Evolutionary conservation across 495 filamentous ascomycete species (phyloP).

Genomic region (Bacidia gigantensis): DNA sequence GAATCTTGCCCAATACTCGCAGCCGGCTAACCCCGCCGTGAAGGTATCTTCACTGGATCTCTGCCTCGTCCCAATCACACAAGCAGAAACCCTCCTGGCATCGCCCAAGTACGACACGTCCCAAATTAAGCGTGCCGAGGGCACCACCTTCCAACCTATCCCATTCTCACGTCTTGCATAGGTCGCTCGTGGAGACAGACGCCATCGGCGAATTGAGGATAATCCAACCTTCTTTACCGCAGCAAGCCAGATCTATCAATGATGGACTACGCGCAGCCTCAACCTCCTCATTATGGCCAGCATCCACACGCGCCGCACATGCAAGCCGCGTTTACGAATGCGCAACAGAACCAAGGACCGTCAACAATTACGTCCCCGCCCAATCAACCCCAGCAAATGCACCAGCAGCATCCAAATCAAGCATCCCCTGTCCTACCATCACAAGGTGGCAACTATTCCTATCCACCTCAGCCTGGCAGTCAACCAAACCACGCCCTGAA

Average conservation of each 20-base stretch:
- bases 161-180: conserved; percentile 6
- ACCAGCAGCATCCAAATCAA: conserved; percentile 37
- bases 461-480: conserved; percentile 26
- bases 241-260: conserved; percentile 16
- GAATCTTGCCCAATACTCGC: conserved; percentile 17
- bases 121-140: conserved; percentile 11
- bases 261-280: conserved; percentile 46
- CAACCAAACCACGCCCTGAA: conserved; percentile 29
- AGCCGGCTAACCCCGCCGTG: conserved; percentile 11
- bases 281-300: conserved; percentile 39
- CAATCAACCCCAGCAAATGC: conserved; percentile 38
- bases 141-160: conserved; percentile 10
- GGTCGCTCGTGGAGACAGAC: conserved; percentile 11
- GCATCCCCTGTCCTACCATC: conserved; percentile 41
- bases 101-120: conserved; percentile 7
- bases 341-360: conserved; percentile 32
- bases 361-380: conserved; percentile 39
- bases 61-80: conserved; percentile 18
- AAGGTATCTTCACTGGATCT: conserved; percentile 8
- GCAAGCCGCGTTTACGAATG: conserved; percentile 33
- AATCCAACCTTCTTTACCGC: conserved; percentile 9
- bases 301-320: conserved; percentile 40
- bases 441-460: conserved; percentile 37
- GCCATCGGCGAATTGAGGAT: conserved; percentile 10
- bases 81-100: conserved; percentile 6